phyloP scores from a whole-genome alignment of 768 basidiomycete genomes.

The Paxillus ammoniavirescens region DNA sequence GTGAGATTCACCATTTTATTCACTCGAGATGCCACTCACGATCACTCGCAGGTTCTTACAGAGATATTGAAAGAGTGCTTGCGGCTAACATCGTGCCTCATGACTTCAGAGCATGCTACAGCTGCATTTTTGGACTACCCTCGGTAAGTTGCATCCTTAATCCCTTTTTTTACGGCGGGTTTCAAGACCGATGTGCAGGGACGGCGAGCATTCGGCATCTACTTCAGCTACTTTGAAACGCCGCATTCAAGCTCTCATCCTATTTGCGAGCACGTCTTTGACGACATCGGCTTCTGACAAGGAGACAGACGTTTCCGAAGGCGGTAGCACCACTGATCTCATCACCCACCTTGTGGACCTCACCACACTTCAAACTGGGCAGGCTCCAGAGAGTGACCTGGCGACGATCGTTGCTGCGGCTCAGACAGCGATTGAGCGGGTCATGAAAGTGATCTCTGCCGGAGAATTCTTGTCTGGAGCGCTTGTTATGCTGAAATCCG shows the following conservation, averaged over 20 bases:
- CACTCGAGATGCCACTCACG: neutral
- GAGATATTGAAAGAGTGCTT: constrained; percentile 68
- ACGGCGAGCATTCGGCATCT: constrained; percentile 55
- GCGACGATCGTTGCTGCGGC: constrained; percentile 47
- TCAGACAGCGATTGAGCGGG: constrained; percentile 48
- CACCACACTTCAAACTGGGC: constrained; percentile 34
- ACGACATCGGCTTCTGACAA: constrained; percentile 30
- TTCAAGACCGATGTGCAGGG: constrained; percentile 35
- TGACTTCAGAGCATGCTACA: constrained; percentile 35
- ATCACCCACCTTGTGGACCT: constrained; percentile 50
- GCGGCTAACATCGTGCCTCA: constrained; percentile 48
- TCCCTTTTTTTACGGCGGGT: neutral
- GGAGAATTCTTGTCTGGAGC: constrained; percentile 63
- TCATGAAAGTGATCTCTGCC: constrained; percentile 67
- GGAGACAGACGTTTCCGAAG: constrained; percentile 1
- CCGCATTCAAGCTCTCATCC: constrained; percentile 64
- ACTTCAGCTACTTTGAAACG: constrained; percentile 46
- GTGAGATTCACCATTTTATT: constrained; percentile 37
- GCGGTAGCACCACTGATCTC: constrained; percentile 39
- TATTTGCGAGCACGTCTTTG: constrained; percentile 58
- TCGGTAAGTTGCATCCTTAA: constrained; percentile 35
- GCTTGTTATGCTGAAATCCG: constrained; percentile 52
- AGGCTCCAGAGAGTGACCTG: constrained; percentile 34
- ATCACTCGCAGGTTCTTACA: constrained; percentile 48
- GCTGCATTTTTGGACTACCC: constrained; percentile 56